Percentiles rank a stretch among this genome's conserved stretches.
Evolutionary conservation across 2,329 filamentous ascomycete species (phyloP).

Genomic region (Cladophialophora immunda): DNA sequence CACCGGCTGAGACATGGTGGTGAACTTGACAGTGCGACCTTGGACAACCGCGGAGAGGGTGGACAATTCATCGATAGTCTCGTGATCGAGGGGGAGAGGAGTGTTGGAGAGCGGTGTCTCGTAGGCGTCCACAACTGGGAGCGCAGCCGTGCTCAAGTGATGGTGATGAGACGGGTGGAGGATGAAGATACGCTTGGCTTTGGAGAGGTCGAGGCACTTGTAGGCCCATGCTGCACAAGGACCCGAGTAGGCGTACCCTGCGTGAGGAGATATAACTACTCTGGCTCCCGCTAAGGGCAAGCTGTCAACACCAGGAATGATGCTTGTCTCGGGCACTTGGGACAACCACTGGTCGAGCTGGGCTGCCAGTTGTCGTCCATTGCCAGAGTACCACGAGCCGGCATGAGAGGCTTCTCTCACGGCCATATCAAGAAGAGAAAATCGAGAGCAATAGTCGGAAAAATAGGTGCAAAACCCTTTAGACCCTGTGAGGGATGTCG

Average conservation of each 20-base stretch:
- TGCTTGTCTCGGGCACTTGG: constrained; percentile 71
- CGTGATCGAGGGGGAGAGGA: constrained; percentile 55
- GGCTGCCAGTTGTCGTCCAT: constrained; percentile 65
- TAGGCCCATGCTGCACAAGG: constrained; percentile 95
- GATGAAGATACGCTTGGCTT: constrained; percentile 88
- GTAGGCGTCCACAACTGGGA: constrained; percentile 72
- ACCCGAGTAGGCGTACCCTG: constrained; percentile 92
- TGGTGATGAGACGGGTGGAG: constrained; percentile 92
- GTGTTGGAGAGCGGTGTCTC: constrained; percentile 54
- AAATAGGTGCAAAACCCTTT: neutral
- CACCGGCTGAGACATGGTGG: constrained; percentile 67
- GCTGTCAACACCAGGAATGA: constrained; percentile 62
- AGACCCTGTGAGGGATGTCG: constrained; percentile 2
- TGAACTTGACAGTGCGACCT: constrained; percentile 46
- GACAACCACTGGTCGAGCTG: constrained; percentile 80
- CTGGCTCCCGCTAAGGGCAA: constrained; percentile 79
- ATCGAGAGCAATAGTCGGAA: neutral
- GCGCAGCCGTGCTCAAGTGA: constrained; percentile 78
- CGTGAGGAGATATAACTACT: constrained; percentile 92
- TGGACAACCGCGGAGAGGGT: constrained; percentile 42
- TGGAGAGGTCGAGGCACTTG: constrained; percentile 81
- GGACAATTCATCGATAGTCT: constrained; percentile 51
- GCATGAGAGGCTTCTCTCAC: constrained; percentile 75
- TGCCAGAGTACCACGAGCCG: constrained; percentile 83
- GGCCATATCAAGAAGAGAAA: constrained; percentile 44